Conservation (phyloP, 2,329 filamentous ascomycete genomes). For the Calonectria multiphialidica region DNA sequence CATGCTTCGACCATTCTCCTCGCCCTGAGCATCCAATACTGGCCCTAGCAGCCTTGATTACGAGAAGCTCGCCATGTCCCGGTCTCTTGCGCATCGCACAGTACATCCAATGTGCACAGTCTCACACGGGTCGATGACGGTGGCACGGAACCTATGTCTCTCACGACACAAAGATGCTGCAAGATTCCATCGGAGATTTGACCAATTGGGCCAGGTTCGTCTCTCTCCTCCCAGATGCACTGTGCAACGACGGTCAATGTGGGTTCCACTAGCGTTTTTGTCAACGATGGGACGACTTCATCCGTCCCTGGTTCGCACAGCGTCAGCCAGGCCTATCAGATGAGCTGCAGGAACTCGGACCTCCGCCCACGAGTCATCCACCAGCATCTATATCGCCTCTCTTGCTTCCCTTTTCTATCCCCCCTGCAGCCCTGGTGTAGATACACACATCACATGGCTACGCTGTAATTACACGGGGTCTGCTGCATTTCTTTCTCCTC, state of each 20-base stretch:
- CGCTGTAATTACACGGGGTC: background rate
- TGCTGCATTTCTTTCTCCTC: constrained; percentile 1
- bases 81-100: background rate
- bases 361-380: background rate
- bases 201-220: background rate
- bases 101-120: background rate
- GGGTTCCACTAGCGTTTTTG: constrained; percentile 1
- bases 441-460: constrained; percentile 10
- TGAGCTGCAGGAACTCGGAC: background rate
- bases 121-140: background rate
- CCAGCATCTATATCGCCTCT: background rate
- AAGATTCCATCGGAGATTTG: constrained; percentile 19
- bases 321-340: background rate
- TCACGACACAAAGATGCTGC: constrained; percentile 28
- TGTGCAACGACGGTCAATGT: background rate
- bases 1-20: background rate
- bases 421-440: constrained; percentile 2
- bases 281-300: constrained; percentile 4
- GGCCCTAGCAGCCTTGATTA: background rate
- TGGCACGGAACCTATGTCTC: background rate
- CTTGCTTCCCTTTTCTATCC: background rate
- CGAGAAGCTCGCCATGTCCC: background rate
- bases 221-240: background rate
- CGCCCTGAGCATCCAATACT: background rate
- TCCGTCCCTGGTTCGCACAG: background rate